Conservation (phyloP, 2,329 filamentous ascomycete species). For the Penicillium digitatum region DNA sequence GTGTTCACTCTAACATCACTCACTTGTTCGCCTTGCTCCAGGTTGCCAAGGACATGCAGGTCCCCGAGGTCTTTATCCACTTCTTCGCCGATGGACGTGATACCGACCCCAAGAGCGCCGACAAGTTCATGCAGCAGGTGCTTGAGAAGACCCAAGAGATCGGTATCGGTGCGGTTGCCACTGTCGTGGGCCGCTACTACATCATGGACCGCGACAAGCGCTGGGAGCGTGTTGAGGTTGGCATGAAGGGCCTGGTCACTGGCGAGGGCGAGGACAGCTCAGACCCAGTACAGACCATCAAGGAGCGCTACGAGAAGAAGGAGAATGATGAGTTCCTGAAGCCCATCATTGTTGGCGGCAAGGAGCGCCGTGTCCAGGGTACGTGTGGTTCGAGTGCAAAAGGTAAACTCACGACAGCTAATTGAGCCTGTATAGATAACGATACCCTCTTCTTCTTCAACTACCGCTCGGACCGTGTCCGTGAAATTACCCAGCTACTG, state of each 20-base stretch:
- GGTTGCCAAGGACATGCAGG: constrained; percentile 80
- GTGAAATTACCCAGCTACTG: constrained; percentile 91
- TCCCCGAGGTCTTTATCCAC: constrained; percentile 94
- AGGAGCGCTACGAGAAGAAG: constrained; percentile 78
- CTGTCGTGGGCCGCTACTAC: constrained; percentile 92
- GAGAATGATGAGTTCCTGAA: constrained; percentile 98
- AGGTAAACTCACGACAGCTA: constrained; percentile 9
- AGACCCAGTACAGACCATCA: constrained; percentile 81
- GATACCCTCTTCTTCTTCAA: constrained; percentile 99
- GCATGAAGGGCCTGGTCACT: constrained; percentile 76
- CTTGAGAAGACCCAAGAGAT: constrained; percentile 77
- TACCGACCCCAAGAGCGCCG: constrained; percentile 92
- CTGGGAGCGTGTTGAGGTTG: constrained; percentile 91
- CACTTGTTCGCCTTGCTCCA: constrained; percentile 84
- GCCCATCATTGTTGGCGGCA: constrained; percentile 89
- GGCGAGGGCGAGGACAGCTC: constrained; percentile 83
- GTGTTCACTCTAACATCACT: constrained; percentile 93
- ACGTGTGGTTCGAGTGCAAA: constrained; percentile 23
- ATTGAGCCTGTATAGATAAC: constrained; percentile 56
- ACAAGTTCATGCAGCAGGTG: constrained; percentile 81
- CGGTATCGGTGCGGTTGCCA: constrained; percentile 81
- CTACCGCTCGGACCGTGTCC: constrained; percentile 96
- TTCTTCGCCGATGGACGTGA: constrained; percentile 98
- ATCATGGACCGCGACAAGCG: constrained; percentile 99
- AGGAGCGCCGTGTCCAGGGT: constrained; percentile 81